A percentile compares a stretch with the other conserved stretches of the same genome.
These are phyloP conservation scores for Aspergillus flavus DNA, from an alignment of 2,329 filamentous ascomycete genomes.

Conservation along the genomic window DNA sequence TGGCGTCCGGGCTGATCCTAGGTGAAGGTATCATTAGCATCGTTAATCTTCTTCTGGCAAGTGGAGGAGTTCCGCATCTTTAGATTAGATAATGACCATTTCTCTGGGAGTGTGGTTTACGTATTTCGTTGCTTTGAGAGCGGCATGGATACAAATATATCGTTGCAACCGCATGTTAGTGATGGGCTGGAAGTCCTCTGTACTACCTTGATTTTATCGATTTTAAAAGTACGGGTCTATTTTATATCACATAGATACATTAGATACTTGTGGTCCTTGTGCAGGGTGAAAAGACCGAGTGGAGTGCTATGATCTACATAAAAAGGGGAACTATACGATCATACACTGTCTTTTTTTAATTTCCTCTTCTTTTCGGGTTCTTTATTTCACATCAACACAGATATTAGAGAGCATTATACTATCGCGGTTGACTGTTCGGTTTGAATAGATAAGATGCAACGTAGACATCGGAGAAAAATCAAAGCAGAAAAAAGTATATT, in stretches of 20 bases:
- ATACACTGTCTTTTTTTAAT: background rate
- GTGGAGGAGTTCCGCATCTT: slow-evolving; percentile 73
- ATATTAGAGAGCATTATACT: background rate
- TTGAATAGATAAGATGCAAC: slow-evolving; percentile 4
- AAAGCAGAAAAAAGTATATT: slow-evolving; percentile 4
- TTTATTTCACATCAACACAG: background rate
- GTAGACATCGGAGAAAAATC: background rate
- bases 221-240: background rate
- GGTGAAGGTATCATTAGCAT: slow-evolving; percentile 93
- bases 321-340: background rate
- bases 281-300: background rate
- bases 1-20: slow-evolving; percentile 86
- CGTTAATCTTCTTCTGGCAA: slow-evolving; percentile 81
- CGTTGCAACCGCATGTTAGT: background rate
- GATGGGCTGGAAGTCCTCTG: background rate
- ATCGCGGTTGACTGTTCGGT: background rate
- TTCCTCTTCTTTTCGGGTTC: background rate
- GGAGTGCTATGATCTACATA: background rate
- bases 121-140: background rate
- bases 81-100: slow-evolving; percentile 36
- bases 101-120: background rate
- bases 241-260: background rate
- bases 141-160: background rate
- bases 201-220: background rate
- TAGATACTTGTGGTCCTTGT: background rate